phyloP scores from a whole-genome alignment of 805 yeast species.

The Sugiyamaella valdiviana region DNA sequence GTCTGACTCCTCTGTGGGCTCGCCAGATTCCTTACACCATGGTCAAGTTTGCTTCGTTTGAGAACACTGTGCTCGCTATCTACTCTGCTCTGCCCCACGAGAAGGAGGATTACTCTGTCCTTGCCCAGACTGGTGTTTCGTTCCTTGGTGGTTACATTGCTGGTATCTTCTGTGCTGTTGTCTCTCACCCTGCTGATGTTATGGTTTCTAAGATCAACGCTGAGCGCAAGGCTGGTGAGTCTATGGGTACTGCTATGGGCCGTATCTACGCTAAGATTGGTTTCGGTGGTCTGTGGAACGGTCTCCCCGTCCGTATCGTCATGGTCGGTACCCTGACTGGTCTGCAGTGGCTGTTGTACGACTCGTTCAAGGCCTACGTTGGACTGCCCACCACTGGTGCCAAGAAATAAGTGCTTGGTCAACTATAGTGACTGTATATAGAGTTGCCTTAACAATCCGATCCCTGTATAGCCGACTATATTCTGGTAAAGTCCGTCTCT shows the following conservation, averaged over 20 bases:
- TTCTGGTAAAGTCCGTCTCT: not conserved
- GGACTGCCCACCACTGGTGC: constrained; percentile 94
- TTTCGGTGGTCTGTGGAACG: constrained; percentile 89
- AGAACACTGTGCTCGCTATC: constrained; percentile 77
- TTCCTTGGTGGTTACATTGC: constrained; percentile 96
- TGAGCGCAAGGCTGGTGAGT: constrained; percentile 58
- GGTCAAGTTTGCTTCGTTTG: constrained; percentile 95
- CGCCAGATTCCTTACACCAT: constrained; percentile 98
- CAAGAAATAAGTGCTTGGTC: constrained; percentile 17
- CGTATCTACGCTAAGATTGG: constrained; percentile 83
- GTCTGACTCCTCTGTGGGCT: constrained; percentile 87
- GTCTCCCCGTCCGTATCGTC: constrained; percentile 85
- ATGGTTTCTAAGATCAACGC: constrained; percentile 91
- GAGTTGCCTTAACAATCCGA: not conserved
- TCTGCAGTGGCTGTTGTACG: constrained; percentile 94
- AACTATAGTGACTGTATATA: not conserved
- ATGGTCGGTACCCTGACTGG: constrained; percentile 98
- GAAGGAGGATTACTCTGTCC: constrained; percentile 59
- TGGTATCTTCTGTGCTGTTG: constrained; percentile 92
- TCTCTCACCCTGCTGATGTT: constrained; percentile 98
- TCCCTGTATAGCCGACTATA: not conserved
- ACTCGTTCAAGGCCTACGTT: constrained; percentile 87
- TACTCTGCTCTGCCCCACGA: constrained; percentile 68
- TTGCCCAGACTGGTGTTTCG: constrained; percentile 89
- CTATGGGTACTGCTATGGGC: constrained; percentile 56